phyloP scores from a whole-genome alignment of 257 asterid species.

The Nicotiana paniculata region DNA sequence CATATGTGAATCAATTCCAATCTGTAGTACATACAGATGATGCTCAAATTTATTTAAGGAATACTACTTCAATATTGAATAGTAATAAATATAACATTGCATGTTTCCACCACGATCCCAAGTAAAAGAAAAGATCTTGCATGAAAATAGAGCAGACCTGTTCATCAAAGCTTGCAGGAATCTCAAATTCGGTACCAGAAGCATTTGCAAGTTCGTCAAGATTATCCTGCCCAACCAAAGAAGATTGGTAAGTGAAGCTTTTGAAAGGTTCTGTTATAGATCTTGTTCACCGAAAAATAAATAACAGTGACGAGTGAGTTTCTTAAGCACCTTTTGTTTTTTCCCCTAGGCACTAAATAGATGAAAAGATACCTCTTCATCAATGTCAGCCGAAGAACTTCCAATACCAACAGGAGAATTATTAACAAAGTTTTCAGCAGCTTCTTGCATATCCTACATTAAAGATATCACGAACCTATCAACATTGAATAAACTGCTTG shows the following conservation, averaged over 20 bases:
- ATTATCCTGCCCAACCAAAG: constrained; percentile 24
- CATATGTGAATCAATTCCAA: constrained; percentile 16
- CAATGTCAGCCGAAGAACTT: constrained; percentile 26
- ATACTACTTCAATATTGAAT: neutral
- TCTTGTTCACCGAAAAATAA: neutral
- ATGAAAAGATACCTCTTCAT: constrained; percentile 23
- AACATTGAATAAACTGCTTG: neutral
- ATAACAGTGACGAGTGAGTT: neutral
- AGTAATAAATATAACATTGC: neutral
- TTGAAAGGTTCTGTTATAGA: neutral
- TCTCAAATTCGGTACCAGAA: constrained; percentile 28
- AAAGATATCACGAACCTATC: constrained; percentile 4
- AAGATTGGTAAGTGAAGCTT: neutral
- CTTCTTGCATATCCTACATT: constrained; percentile 32
- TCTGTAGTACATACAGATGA: constrained; percentile 10
- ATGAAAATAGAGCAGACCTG: constrained; percentile 24
- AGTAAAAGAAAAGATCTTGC: neutral
- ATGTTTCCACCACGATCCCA: neutral
- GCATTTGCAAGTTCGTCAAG: constrained; percentile 26
- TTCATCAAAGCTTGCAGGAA: constrained; percentile 28
- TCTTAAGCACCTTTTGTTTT: too few species aligned
- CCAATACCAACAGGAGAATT: constrained; percentile 25
- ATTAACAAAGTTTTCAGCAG: constrained; percentile 24
- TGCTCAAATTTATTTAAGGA: neutral
- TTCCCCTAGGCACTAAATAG: too few species aligned